Conservation (phyloP, 2,329 filamentous ascomycete species). For the Penicillium sclerotiorum region DNA sequence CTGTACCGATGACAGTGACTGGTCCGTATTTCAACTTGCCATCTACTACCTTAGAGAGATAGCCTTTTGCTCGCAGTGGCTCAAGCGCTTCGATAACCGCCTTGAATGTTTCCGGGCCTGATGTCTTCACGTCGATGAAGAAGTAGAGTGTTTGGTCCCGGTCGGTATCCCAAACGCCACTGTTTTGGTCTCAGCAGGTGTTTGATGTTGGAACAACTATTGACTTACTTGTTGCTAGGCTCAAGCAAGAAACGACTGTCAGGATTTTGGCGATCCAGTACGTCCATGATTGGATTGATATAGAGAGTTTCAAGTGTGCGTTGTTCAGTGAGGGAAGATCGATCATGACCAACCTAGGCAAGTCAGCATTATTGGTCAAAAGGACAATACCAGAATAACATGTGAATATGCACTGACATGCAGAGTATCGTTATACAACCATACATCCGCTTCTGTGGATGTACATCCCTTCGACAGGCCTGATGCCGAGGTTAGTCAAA, state of each 20-base stretch:
- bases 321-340: slow-evolving; percentile 52
- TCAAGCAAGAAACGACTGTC: slow-evolving; percentile 51
- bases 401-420: slow-evolving; percentile 50
- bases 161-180: slow-evolving; percentile 62
- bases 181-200: slow-evolving; percentile 15
- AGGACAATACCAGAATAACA: slow-evolving; percentile 4
- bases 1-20: slow-evolving; percentile 65
- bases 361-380: neutral
- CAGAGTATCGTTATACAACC: slow-evolving; percentile 59
- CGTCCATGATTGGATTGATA: slow-evolving; percentile 60
- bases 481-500: slow-evolving; percentile 26
- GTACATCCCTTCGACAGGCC: slow-evolving; percentile 61
- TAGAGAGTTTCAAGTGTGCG: slow-evolving; percentile 62
- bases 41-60: slow-evolving; percentile 55
- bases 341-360: slow-evolving; percentile 58
- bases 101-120: slow-evolving; percentile 58
- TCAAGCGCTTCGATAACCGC: slow-evolving; percentile 59
- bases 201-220: neutral
- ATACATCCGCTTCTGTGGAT: slow-evolving; percentile 63
- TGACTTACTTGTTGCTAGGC: slow-evolving; percentile 52
- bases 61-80: slow-evolving; percentile 57
- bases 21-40: slow-evolving; percentile 52
- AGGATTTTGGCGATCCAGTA: slow-evolving; percentile 60
- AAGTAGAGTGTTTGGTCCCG: slow-evolving; percentile 63
- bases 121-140: slow-evolving; percentile 66